Percentiles rank a stretch among this genome's conserved stretches.
phyloP scores from a whole-genome alignment of 192 early-diverging fungal genomes.

The Entrophospora sp. region DNA sequence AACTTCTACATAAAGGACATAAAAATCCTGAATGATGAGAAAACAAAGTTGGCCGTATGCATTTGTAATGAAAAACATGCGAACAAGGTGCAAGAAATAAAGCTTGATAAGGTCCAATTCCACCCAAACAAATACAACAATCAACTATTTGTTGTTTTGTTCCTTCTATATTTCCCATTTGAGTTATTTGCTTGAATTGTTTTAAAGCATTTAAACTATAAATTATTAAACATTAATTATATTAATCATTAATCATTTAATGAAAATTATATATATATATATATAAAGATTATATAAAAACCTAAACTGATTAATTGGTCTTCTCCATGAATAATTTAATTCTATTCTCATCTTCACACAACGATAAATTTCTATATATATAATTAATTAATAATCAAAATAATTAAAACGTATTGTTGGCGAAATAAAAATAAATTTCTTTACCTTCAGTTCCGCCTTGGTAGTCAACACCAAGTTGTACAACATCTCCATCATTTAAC shows the following conservation, averaged over 20 bases:
- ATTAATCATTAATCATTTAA: too few relatives aligned
- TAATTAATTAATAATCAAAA: not conserved
- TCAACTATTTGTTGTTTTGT: constrained; percentile 36
- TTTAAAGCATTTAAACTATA: constrained; percentile 33
- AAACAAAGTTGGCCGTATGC: constrained; percentile 71
- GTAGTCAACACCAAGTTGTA: constrained; percentile 95
- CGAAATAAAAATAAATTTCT: not conserved
- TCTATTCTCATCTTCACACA: constrained; percentile 83
- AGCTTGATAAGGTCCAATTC: constrained; percentile 77
- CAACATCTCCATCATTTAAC: constrained; percentile 80
- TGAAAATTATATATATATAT: too few relatives aligned
- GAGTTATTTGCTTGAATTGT: constrained; percentile 36
- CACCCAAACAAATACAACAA: constrained; percentile 86
- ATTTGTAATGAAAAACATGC: constrained; percentile 90
- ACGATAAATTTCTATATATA: constrained; percentile 74
- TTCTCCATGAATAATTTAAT: constrained; percentile 58
- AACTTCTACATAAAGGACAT: constrained; percentile 84
- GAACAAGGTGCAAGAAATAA: constrained; percentile 88
- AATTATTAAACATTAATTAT: too few relatives aligned
- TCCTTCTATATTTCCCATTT: constrained; percentile 34
- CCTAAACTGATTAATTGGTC: constrained; percentile 54
- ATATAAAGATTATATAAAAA: too few relatives aligned
- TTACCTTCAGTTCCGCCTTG: constrained; percentile 76
- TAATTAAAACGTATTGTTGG: too few relatives aligned
- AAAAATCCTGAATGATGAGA: constrained; percentile 63